Evolutionary conservation across 202 grass and related monocot genomes (phyloP).

Genomic region (Schoenoplectus triqueter): DNA sequence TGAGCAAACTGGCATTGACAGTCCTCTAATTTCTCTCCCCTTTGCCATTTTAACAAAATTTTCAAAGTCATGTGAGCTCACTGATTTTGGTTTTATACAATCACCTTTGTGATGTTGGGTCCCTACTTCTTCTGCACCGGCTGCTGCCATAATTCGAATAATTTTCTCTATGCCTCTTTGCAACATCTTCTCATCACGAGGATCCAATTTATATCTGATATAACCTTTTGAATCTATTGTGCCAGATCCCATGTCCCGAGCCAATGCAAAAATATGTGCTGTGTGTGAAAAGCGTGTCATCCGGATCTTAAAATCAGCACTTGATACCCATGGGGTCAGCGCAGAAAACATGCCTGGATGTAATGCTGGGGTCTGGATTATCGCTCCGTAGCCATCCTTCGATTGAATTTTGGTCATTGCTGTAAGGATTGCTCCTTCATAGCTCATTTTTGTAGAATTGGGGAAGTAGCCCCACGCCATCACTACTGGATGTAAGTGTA

Average conservation of each 20-base stretch:
- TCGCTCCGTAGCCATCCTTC: constrained; percentile 39
- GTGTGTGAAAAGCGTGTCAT: constrained; percentile 48
- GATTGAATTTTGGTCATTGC: constrained; percentile 39
- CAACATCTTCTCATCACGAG: constrained; percentile 39
- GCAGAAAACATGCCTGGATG: constrained; percentile 54
- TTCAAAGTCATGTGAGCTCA: constrained; percentile 40
- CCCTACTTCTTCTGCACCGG: constrained; percentile 48
- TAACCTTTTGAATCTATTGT: constrained; percentile 20
- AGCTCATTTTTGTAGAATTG: constrained; percentile 37
- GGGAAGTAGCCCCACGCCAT: constrained; percentile 54
- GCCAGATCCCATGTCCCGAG: constrained; percentile 43
- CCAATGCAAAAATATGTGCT: constrained; percentile 43
- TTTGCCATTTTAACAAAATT: constrained; percentile 19
- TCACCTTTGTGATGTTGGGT: constrained; percentile 40
- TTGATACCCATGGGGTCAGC: constrained; percentile 47
- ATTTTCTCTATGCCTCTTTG: constrained; percentile 36
- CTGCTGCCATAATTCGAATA: constrained; percentile 46
- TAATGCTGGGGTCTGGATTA: constrained; percentile 52
- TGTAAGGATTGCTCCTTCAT: constrained; percentile 51
- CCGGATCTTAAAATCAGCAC: constrained; percentile 45
- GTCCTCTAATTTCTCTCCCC: constrained; percentile 7
- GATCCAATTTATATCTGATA: constrained; percentile 39
- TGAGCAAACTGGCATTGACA: constrained; percentile 28
- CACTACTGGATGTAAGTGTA: constrained; percentile 50
- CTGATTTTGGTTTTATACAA: constrained; percentile 19